Conservation (phyloP, 176 grass and related monocot genomes). For the Oryza meyeriana region DNA sequence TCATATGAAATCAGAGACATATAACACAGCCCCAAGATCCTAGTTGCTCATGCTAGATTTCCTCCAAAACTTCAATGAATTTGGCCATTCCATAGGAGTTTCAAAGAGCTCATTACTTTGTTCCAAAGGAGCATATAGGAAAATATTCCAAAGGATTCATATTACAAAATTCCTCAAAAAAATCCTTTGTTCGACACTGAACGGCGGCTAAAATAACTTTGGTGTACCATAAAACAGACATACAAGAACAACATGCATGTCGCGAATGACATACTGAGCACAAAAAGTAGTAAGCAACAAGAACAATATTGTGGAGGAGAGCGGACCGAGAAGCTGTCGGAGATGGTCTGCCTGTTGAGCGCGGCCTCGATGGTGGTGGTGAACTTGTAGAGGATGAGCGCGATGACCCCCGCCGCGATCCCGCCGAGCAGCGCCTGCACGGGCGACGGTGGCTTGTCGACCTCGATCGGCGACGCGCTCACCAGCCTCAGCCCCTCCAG, state of each 20-base stretch:
- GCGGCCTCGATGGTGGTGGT: slow-evolving; percentile 68
- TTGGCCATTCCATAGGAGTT: neutral
- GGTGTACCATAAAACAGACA: neutral
- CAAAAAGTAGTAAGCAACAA: slow-evolving; percentile 7
- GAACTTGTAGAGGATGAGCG: slow-evolving; percentile 90
- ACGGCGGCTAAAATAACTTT: neutral
- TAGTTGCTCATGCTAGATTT: neutral
- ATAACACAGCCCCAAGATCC: neutral
- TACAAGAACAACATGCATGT: neutral
- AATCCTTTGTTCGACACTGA: neutral
- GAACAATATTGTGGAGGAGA: neutral
- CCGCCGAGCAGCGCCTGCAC: slow-evolving; percentile 67
- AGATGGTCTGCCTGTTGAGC: slow-evolving; percentile 73
- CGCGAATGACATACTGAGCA: neutral
- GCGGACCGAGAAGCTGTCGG: slow-evolving; percentile 87
- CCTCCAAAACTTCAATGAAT: neutral
- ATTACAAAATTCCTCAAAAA: neutral
- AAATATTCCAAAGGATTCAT: neutral
- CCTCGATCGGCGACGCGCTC: slow-evolving; percentile 45
- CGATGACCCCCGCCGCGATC: slow-evolving; percentile 76
- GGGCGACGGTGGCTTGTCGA: slow-evolving; percentile 61
- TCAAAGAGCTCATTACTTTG: neutral
- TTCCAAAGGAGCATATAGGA: neutral
- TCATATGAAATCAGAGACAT: neutral
- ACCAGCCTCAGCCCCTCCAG: slow-evolving; percentile 62